phyloP scores from a whole-genome alignment of 2,329 filamentous ascomycete genomes.

The Xylaria sp. region DNA sequence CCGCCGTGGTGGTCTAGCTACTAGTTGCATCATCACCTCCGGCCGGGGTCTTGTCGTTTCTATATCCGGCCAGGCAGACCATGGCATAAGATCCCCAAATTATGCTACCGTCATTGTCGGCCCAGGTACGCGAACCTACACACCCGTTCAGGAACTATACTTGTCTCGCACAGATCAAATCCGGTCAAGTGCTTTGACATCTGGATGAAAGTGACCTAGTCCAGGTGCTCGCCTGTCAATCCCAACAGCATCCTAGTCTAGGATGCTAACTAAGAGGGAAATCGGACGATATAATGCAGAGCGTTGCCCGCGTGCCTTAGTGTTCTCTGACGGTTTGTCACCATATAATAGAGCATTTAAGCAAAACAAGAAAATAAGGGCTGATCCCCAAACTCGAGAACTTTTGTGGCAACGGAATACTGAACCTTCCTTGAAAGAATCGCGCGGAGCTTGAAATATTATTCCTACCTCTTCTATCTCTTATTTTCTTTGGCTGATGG shows the following conservation, averaged over 20 bases:
- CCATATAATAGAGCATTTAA: conserved; percentile 45
- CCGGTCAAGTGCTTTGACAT: conserved; percentile 54
- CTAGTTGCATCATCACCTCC: conserved; percentile 50
- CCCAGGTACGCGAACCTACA: conserved; percentile 51
- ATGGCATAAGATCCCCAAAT: conserved; percentile 66
- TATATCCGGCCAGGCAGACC: conserved; percentile 55
- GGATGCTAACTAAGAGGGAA: conserved; percentile 46
- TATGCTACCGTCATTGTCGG: conserved; percentile 59
- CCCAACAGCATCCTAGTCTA: conserved; percentile 43
- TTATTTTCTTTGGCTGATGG: conserved; percentile 35
- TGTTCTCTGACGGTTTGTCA: conserved; percentile 42
- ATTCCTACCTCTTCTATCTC: no score
- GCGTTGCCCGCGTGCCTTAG: conserved; percentile 44
- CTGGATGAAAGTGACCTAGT: conserved; percentile 48
- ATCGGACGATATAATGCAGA: conserved; percentile 57
- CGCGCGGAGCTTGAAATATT: conserved; percentile 33
- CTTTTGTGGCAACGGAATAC: conserved; percentile 41
- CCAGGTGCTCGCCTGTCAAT: conserved; percentile 49
- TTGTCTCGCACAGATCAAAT: conserved; percentile 56
- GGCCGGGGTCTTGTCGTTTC: conserved; percentile 51
- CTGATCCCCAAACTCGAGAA: conserved; percentile 40
- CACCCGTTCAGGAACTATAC: conserved; percentile 53
- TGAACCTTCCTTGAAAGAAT: conserved; percentile 35
- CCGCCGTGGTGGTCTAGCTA: conserved; percentile 43
- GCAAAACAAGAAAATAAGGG: conserved; percentile 42